Conservation (phyloP, 2,329 filamentous ascomycete species). For the Dothistroma pini region DNA sequence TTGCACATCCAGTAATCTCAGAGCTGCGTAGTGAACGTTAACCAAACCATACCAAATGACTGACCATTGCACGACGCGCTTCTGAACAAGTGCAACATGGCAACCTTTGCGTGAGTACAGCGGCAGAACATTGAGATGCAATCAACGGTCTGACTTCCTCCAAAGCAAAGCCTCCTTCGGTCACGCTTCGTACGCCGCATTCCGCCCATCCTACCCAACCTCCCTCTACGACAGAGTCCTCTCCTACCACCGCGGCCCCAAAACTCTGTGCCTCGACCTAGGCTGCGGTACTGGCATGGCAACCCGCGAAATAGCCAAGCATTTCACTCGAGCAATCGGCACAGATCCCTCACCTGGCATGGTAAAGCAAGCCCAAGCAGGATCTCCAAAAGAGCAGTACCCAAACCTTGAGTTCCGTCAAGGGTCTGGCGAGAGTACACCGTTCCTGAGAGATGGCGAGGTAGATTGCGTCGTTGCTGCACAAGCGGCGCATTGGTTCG, state of each 20-base stretch:
- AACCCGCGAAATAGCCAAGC: conserved; percentile 51
- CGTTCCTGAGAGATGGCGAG: conserved; percentile 46
- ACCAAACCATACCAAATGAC: background rate
- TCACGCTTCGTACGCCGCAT: conserved; percentile 56
- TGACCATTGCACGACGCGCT: background rate
- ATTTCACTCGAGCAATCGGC: conserved; percentile 52
- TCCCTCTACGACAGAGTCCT: conserved; percentile 54
- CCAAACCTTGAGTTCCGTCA: conserved; percentile 50
- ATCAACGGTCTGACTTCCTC: background rate
- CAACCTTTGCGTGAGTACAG: conserved; percentile 20
- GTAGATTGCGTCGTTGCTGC: conserved; percentile 52
- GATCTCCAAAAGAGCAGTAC: conserved; percentile 22
- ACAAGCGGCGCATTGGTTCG: conserved; percentile 66
- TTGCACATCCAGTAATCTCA: background rate
- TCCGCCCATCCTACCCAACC: conserved; percentile 57
- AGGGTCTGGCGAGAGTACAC: conserved; percentile 51
- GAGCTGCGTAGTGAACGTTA: background rate
- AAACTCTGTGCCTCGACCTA: conserved; percentile 51
- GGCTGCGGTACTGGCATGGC: conserved; percentile 62
- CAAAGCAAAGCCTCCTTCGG: conserved; percentile 56
- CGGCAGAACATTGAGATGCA: background rate
- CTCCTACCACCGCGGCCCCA: conserved; percentile 48
- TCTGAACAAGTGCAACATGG: conserved; percentile 5
- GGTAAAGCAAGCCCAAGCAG: conserved; percentile 38
- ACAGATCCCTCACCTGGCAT: conserved; percentile 58